Base-by-base conservation (phyloP, 768 basidiomycete genomes). In the Exsudoporus frostii region DNA sequence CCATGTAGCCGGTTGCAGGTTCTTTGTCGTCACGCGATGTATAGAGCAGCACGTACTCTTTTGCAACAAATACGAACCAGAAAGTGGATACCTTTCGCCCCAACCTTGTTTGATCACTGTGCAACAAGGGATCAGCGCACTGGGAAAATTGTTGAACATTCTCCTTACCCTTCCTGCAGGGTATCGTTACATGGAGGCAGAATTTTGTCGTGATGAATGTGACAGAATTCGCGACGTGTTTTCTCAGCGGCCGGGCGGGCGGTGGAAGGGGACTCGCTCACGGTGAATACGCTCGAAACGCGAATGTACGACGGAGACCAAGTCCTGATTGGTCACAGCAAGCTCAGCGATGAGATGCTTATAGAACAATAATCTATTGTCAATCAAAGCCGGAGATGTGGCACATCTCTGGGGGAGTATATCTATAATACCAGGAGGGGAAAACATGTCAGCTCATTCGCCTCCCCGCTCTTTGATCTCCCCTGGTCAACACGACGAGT, bases 391-490 rank as follows among this genome's bases (percentile, higher is more conserved):
- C n/a, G 32, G 34, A 17, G 20, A 27, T 1, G 30, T 7, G 14
- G 22, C 10, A 17, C 36, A 36, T 48, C 24, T 2, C 20, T 10
- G 10, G 24, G 15, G 47, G 47, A 1, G 37, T 33, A 45, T 41
- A 41, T 32, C 34, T 45, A 25, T 53, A 4, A 55, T 57, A 53
- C n/a, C 56, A 38, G 27, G 53, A 55, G 3, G 43, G 55, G 32
- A 45, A 48, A 27, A 45, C 43, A 13, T 49, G 53, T 43, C 43
- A 55, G 24, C 43, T 29, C 42, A 49, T 19, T 39, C 37, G 30
- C 52, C 46, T 34, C 51, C 45, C 22, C 52, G 30, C 24, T 54
- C 42, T 10, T 45, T 54, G 15, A 53, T 46, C n/a, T n/a, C n/a
- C n/a, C n/a, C n/a, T n/a, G n/a, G n/a, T n/a, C n/a, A n/a, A n/a